These are phyloP conservation scores for Helicostylum pulchrum DNA, from an alignment of 192 early-diverging fungal genomes.

Conservation along the genomic window DNA sequence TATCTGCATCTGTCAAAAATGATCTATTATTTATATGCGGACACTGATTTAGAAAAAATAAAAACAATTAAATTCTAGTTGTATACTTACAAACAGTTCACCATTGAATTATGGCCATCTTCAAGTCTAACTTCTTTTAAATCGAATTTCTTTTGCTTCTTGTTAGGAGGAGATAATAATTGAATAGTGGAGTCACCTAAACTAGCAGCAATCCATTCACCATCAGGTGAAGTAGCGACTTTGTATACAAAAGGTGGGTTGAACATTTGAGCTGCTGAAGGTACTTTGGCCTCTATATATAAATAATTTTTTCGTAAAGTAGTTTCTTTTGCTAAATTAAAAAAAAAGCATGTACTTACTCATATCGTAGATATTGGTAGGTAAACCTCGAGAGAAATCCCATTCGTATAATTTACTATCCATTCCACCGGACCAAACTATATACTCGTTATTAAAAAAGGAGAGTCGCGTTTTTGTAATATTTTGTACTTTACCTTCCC, in stretches of 20 bases:
- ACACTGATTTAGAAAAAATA: no score
- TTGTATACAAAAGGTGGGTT: slow-evolving; percentile 57
- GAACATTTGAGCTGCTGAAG: slow-evolving; percentile 42
- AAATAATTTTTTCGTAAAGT: background rate
- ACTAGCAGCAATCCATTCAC: slow-evolving; percentile 40
- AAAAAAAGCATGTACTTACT: slow-evolving; percentile 25
- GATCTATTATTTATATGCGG: no score
- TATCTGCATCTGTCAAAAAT: background rate
- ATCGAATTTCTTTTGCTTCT: slow-evolving; percentile 1
- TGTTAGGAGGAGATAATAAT: slow-evolving; percentile 20
- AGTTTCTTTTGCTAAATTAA: background rate
- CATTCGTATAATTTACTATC: slow-evolving; percentile 45
- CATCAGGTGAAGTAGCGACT: slow-evolving; percentile 36
- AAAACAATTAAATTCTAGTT: background rate
- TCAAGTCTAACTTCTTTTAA: slow-evolving; percentile 2
- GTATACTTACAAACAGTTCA: slow-evolving; percentile 26
- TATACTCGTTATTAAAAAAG: background rate
- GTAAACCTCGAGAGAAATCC: slow-evolving; percentile 47
- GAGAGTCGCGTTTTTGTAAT: background rate
- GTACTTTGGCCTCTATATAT: slow-evolving; percentile 13
- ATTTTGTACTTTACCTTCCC: slow-evolving; percentile 37
- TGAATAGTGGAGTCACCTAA: slow-evolving; percentile 47
- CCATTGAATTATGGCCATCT: slow-evolving; percentile 28
- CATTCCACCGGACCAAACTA: slow-evolving; percentile 52
- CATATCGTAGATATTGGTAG: slow-evolving; percentile 36